Base-by-base conservation (phyloP, 1,284 basidiomycete species). In the Ustilago bromivora region DNA sequence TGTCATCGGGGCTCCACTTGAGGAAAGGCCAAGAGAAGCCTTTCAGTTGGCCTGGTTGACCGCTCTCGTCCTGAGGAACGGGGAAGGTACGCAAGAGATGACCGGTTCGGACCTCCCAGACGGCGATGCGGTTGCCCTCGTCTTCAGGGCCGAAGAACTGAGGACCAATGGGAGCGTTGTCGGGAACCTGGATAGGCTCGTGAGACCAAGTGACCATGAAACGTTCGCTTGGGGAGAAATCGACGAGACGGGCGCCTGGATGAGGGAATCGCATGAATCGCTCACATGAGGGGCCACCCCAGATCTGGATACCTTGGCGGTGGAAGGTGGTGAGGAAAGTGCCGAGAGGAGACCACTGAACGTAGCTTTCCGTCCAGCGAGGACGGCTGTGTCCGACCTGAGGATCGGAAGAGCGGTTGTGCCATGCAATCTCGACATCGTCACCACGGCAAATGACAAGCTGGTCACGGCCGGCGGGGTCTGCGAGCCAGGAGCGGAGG, bases 131-230 rank as follows among this genome's bases (percentile, higher is more conserved):
- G 88, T 98, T 96, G 46, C 96, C 97, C 88, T 98, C 95, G 87
- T 99, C 97, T 79, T 95, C 94, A 11, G 93, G 91, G 54, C 94
- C 93, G 88, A 96, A 94, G 87, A 94, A 92, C 68, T 87, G 85
- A 23, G 88, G 84, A 51, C 87, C 84, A 53, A 84, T 79, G 66
- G 90, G 88, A 51, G 93, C 92, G 76, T 92, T 92, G 76, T 94
- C 92, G 46, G 93, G 92, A 41, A 96, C 92, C 68, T 92, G 90
- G 82, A 99, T 96, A 23, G 96, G 92, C 81, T 98, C 94, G 81
- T 95, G 93, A 9, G 97, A 98, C 95, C 96, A 99, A 49, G 97
- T 99, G 82, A 98, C 94, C 78, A 99, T 89, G 88, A 97, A 99
- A 78, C 94, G 92, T 88, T 99, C 97, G 88, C 93, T 94, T 6